These are phyloP conservation scores for Cornus florida DNA, from an alignment of 148 eudicot genomes.

Conservation along the genomic window DNA sequence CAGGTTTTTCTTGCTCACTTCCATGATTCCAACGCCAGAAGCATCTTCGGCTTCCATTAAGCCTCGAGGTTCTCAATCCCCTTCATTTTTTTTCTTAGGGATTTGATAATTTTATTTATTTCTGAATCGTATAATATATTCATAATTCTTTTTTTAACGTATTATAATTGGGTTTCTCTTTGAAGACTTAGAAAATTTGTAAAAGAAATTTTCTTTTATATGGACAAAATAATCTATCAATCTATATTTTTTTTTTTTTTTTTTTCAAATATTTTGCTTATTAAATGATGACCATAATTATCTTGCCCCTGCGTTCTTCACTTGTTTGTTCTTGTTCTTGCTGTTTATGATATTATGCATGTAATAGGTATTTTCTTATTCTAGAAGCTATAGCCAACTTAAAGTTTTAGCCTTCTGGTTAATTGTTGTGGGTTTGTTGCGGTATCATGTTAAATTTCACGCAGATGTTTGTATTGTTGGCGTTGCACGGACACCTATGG, in stretches of 20 bases:
- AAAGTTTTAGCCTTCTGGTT: not conserved
- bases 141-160: not conserved
- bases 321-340: not conserved
- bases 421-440: not conserved
- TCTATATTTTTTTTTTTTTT: not conserved
- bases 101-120: not conserved
- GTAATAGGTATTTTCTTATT: not conserved
- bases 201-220: not conserved
- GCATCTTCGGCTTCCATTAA: conserved; percentile 26
- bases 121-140: not conserved
- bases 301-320: not conserved
- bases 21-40: conserved; percentile 14
- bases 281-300: not conserved
- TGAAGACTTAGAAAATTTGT: too few species aligned
- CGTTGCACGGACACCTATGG: conserved; percentile 89
- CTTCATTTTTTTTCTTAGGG: not conserved
- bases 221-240: not conserved
- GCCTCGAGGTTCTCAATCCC: conserved; percentile 32
- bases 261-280: not conserved
- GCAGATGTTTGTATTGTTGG: conserved; percentile 95
- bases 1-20: conserved; percentile 4
- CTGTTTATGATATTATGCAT: not conserved
- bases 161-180: not conserved
- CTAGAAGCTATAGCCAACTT: not conserved
- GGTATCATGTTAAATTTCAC: conserved; percentile 1